Base-by-base conservation (phyloP, 352 stramenopile genomes). In the Phytophthora cactorum region DNA sequence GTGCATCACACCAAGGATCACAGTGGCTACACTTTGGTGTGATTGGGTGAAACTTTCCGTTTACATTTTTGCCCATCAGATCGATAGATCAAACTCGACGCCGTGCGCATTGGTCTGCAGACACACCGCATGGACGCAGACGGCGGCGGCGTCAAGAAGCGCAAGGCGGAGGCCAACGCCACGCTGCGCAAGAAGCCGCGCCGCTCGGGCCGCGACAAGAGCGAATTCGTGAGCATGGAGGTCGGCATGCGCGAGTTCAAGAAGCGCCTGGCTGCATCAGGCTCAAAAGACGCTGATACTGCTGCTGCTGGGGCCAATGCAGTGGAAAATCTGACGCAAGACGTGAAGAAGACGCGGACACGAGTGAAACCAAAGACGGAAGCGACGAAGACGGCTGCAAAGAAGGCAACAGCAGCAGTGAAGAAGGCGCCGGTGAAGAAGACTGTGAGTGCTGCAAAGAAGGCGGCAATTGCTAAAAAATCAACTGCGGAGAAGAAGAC, bases 221-320 rank as follows among this genome's bases (percentile, higher is more conserved):
- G 83, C 65, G 85, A 93, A 75, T 93, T 93, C 58, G 77, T 93
- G 41, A 88, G 78, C 63, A 79, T 90, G 45, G 78, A 88, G 57
- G 82, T 89, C 36, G 83, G 85, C 15, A 86, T 93, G 77, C 82
- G 85, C 49, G 85, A 87, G 63, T 74, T 93, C 28, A 79, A 82
- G 56, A 81, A 82, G 53, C 85, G 85, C 9, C 70, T 91, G 57
- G 78, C 65, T 43, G 44, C 49, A 5, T 29, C 38, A 6, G 41
- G 27, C 9, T 7, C n/a, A 3, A 34, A 54, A 15, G 49, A 54
- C 29, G 49, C 25, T 7, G 25, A 43, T 7, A 7, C 44, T 7
- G 3, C 34, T 15, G 39, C 51, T 32, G 22, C 14, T 27, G 28
- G 50, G 15, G 54, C 10, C 4, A 56, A 56, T 59, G 12, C 14